Evolutionary conservation across 371 early-diverging fungal genomes (phyloP).

Genomic region (Mucor mucedo): DNA sequence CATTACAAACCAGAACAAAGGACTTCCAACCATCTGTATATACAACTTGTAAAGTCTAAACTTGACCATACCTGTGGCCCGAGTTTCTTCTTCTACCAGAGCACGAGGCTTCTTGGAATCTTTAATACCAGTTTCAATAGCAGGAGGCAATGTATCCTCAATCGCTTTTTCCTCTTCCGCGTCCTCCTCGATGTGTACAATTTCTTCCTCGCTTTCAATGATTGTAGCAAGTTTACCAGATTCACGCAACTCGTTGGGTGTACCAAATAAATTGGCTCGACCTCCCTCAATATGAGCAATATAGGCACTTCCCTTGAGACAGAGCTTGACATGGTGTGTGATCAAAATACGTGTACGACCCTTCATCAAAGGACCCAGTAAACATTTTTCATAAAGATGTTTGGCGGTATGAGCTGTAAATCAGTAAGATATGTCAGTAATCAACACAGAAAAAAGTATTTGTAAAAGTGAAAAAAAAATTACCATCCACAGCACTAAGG

Average conservation of each 20-base stretch:
- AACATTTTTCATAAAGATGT: constrained; percentile 72
- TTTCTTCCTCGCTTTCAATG: constrained; percentile 40
- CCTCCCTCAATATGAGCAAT: constrained; percentile 76
- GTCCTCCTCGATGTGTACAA: constrained; percentile 19
- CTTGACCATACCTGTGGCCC: constrained; percentile 60
- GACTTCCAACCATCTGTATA: constrained; percentile 50
- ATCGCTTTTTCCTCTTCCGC: constrained; percentile 28
- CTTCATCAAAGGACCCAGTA: constrained; percentile 69
- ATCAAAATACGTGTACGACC: constrained; percentile 84
- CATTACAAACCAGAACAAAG: constrained; percentile 56
- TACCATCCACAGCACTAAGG: constrained; percentile 77
- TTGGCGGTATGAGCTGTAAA: constrained; percentile 77
- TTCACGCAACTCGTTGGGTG: constrained; percentile 54
- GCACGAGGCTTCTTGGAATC: constrained; percentile 30
- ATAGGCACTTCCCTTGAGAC: constrained; percentile 69
- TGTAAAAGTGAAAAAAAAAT: constrained; percentile 8
- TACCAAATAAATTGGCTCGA: constrained; percentile 47
- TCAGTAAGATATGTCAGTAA: constrained; percentile 33
- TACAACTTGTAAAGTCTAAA: constrained; percentile 55
- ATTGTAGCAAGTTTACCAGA: constrained; percentile 46
- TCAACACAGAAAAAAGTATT: constrained; percentile 20
- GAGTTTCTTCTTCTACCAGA: constrained; percentile 48
- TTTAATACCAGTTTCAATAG: neutral
- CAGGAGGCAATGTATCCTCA: constrained; percentile 25
- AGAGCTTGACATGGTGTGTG: constrained; percentile 82